Evolutionary conservation across 2,329 filamentous ascomycete species (phyloP).

Genomic region (Neonectria neomacrospora): DNA sequence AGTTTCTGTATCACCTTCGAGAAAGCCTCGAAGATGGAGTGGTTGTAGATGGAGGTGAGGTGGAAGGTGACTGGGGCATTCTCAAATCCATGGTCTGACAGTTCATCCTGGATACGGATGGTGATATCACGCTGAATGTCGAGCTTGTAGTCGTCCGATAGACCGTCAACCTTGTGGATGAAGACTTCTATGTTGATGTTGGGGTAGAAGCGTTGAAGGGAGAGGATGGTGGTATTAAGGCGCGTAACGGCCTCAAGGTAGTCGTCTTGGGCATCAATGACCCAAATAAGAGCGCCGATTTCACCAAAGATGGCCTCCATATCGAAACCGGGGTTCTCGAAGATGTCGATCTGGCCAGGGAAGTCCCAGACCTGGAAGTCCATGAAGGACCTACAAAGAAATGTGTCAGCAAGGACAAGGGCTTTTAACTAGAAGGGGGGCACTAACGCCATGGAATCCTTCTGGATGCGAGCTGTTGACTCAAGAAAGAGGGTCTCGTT

Average conservation of each 20-base stretch:
- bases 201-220: conserved; percentile 87
- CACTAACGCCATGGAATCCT: conserved; percentile 91
- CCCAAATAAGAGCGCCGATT: conserved; percentile 95
- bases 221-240: conserved; percentile 88
- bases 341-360: conserved; percentile 89
- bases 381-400: conserved; percentile 84
- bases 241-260: conserved; percentile 91
- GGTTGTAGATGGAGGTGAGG: conserved; percentile 97
- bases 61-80: conserved; percentile 96
- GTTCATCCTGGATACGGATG: conserved; percentile 94
- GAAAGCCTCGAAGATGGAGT: conserved; percentile 98
- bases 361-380: conserved; percentile 99
- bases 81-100: conserved; percentile 92
- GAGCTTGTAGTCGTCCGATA: conserved; percentile 95
- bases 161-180: conserved; percentile 98
- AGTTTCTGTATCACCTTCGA: conserved; percentile 98
- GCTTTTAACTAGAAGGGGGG: conserved; percentile 2
- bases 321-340: conserved; percentile 89
- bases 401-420: conserved; percentile 15
- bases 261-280: conserved; percentile 98
- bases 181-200: conserved; percentile 98
- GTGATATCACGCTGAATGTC: conserved; percentile 97
- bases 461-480: conserved; percentile 93
- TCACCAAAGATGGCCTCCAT: conserved; percentile 94
- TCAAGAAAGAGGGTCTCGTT: conserved; percentile 96